Base-by-base conservation (phyloP, 164 flowering plant species). In the Liquidambar formosana region DNA sequence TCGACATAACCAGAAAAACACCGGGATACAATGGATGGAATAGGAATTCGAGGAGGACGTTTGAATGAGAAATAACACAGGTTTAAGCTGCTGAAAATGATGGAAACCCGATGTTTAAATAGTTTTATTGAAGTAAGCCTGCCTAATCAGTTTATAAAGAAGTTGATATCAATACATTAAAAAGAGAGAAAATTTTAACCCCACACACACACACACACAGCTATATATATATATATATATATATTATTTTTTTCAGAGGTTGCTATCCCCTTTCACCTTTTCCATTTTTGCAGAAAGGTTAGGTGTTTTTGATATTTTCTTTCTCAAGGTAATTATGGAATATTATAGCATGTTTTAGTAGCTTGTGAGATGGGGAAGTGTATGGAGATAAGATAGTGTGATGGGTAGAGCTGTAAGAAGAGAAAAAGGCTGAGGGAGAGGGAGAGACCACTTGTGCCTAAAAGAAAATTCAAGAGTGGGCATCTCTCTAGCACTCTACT, bases 381-480 rank as follows among this genome's bases (percentile, higher is more conserved):
- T 41, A 63, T 61, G 78, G 70, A 65, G 85, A 83, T 80, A 81
- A 81, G 84, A 79, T 70, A 22, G 67, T 69, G 63, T 72, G 81
- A 71, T 74, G 76, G 74, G 78, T 48, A 67, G 69, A 56, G 68
- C 54, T 58, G 52, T 66, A 71, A 68, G 61, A 48, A 65, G 54
- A 63, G 25, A 48, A 78, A 72, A 75, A 76, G 63, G 65, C 28
- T 47, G 60, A 28, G 68, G 63, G 69, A 49, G 38, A 46, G n/a
- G n/a, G n/a, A n/a, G n/a, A 63, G 33, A 72, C 80, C 82, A 74
- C 82, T 80, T 64, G 75, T 48, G 33, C 68, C 18, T 33, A 25
- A 58, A 47, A 41, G 61, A 58, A 65, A 65, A 70, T n/a, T 73
- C 25, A 51, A 43, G 69, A 49, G 71, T 77, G 84, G 82, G 71